Evolutionary conservation across 1,284 basidiomycete species (phyloP).

Genomic region (Fomitopsis schrenkii): DNA sequence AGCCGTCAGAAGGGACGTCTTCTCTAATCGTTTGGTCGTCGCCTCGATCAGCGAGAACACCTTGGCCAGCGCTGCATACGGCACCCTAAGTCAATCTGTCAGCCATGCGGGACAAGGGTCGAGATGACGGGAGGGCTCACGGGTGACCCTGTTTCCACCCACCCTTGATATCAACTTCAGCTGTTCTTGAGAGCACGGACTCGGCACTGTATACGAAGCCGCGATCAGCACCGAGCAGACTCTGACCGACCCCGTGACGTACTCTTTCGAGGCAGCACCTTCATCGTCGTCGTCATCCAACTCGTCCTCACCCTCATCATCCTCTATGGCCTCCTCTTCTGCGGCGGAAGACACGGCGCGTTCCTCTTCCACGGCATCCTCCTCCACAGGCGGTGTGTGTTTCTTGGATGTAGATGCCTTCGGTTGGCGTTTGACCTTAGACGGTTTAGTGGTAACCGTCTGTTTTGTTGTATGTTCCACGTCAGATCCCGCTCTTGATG

Average conservation of each 20-base stretch:
- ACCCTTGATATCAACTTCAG: conserved; percentile 76
- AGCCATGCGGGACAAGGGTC: neutral
- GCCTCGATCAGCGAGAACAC: conserved; percentile 90
- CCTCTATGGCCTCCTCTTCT: conserved; percentile 19
- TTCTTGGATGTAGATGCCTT: neutral
- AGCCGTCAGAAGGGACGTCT: conserved; percentile 83
- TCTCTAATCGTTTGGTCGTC: conserved; percentile 95
- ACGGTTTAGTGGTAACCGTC: neutral
- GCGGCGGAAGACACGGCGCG: conserved; percentile 12
- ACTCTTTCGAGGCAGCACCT: conserved; percentile 63
- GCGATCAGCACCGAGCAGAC: neutral
- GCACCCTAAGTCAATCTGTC: conserved; percentile 57
- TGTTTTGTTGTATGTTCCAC: neutral
- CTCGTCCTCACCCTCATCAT: conserved; percentile 46
- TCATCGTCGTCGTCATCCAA: conserved; percentile 46
- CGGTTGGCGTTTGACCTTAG: conserved; percentile 4
- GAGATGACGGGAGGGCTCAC: conserved; percentile 43
- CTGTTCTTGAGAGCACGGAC: conserved; percentile 55
- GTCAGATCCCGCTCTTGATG: conserved; percentile 6
- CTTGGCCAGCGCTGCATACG: conserved; percentile 89
- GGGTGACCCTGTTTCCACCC: conserved; percentile 87
- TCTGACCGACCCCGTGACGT: conserved; percentile 14
- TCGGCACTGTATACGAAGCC: conserved; percentile 56
- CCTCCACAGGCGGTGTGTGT: neutral
- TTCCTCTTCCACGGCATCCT: conserved; percentile 15